Base-by-base conservation (phyloP, 2,329 filamentous ascomycete species). In the Pseudofabraea citricarpa region DNA sequence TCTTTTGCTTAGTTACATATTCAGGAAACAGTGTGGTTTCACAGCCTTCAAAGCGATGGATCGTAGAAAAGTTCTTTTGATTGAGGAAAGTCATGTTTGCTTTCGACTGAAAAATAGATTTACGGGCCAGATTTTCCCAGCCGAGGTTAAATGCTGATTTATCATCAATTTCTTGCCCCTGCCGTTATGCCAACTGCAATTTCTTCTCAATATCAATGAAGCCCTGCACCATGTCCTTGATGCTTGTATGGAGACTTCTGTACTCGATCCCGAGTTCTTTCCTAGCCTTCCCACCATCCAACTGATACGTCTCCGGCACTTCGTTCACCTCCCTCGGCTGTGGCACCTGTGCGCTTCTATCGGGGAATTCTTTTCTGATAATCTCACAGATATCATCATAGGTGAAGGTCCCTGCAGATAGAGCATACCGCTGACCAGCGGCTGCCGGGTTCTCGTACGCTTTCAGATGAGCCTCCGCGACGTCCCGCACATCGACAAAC, bases 401-500 rank as follows among this genome's bases (percentile, higher is more conserved):
- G 31, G 70, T 74, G 55, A 80, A 85, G 51, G 73, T 66, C 1
- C 73, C 74, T 1, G 71, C 72, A 0, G 79, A 73, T 24, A 79
- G 56, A 56, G 84, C 79, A 64, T 83, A 85, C 5, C 83, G 71
- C 58, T 81, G 72, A 21, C 72, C 70, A 0, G 75, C 77, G 2
- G 75, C 79, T 19, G 75, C 73, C 0, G 73, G 67, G 26, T 73
- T 68, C 49, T 77, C 62, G 42, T 76, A 67, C 0, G 80, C 79
- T 7, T 68, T 67, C 15, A 83, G 70, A 52, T 87, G 81, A 1
- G 76, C 77, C 12, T 73, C 62, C 0, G 79, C 83, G 1, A 86
- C 73, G 53, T 86, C 75, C 3, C 72, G 67, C 12, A 77, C 74
- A 52, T 78, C 72, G 3, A 82, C 77, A 61, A 74, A 84, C 0